Conservation (phyloP, 352 stramenopile genomes). For the Pythium brachiatum region DNA sequence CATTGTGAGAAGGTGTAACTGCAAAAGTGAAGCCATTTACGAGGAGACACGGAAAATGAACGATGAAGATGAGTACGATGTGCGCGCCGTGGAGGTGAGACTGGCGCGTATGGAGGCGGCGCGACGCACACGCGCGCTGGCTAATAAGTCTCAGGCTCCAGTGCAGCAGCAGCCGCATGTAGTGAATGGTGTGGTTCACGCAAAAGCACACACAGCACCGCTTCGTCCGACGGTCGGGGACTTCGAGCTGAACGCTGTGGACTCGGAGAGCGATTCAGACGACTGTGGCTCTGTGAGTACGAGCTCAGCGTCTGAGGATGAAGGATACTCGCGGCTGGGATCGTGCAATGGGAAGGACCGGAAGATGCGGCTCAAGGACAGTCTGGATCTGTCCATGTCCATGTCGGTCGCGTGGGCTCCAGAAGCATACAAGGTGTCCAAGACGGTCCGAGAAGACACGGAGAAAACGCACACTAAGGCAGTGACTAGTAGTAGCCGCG, state of each 20-base stretch:
- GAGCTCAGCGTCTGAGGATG: constrained; percentile 17
- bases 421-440: not conserved
- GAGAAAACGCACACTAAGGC: not conserved
- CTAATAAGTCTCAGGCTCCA: not conserved
- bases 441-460: not conserved
- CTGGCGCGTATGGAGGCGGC: constrained; percentile 31
- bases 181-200: not conserved
- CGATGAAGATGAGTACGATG: constrained; percentile 36
- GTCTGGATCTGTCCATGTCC: constrained; percentile 66
- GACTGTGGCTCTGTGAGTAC: constrained; percentile 14
- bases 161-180: not conserved
- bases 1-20: not conserved
- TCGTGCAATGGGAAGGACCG: not conserved
- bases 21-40: constrained; percentile 8
- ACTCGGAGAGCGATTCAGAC: constrained; percentile 24
- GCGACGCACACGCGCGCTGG: not conserved
- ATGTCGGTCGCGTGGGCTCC: constrained; percentile 26
- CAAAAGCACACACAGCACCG: not conserved
- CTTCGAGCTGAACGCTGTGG: constrained; percentile 38
- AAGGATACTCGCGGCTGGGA: constrained; percentile 8
- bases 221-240: not conserved
- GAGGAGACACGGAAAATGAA: constrained; percentile 6
- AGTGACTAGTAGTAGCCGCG: not conserved
- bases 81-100: constrained; percentile 37
- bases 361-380: constrained; percentile 35